Evolutionary conservation across 768 basidiomycete genomes (phyloP), one percentile per base, ranked within the genome.

Genomic region (Tylopilus vinaceipallidus): DNA sequence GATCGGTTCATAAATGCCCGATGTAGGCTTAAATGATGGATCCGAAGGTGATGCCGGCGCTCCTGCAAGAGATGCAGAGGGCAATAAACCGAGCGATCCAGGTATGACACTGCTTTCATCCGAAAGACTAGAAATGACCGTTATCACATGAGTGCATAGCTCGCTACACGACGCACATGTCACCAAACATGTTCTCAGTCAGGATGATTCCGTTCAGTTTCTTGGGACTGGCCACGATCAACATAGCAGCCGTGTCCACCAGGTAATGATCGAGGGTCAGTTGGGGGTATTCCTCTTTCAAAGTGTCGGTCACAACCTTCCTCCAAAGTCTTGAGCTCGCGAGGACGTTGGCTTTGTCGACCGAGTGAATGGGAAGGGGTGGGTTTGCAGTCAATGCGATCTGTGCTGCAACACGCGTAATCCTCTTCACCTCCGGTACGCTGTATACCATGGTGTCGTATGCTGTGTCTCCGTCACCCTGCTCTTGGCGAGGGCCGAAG

Each of bases 291-390:
- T 99, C 97, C 27, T 79, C 79, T 42, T 79, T 71, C 58, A 97
- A 69, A 2, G 88, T 84, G 63, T 97, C 91, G 2, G 82, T 87
- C 46, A 97, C 95, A 19, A 91, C 88, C 68, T 86, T 93, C 50
- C 97, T 75, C 97, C 97, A 99, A 35, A 99, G 74, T 42, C 97
- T 76, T 30, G 92, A 95, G 63, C 83, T 90, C 20, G 97, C 97
- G 47, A 99, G 83, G 19, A 99, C 97, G 71, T 99, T 99, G 46
- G 97, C 97, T 73, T 99, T 99, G 77, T 99, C 97, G 68, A 99
- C 77, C 0, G 93, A 95, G 70, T 92, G 91, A 50, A 99, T 85
- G 19, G 83, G 78, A 40, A 95, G 77, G 17, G 95, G 93, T 4
- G 97, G 97, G 63, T 88, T 77, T 5, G 82, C 72, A 20, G 86